Evolutionary conservation across 139 green algal genomes (phyloP), one percentile per base, ranked within the genome.

Genomic region (Yamagishiella unicocca): DNA sequence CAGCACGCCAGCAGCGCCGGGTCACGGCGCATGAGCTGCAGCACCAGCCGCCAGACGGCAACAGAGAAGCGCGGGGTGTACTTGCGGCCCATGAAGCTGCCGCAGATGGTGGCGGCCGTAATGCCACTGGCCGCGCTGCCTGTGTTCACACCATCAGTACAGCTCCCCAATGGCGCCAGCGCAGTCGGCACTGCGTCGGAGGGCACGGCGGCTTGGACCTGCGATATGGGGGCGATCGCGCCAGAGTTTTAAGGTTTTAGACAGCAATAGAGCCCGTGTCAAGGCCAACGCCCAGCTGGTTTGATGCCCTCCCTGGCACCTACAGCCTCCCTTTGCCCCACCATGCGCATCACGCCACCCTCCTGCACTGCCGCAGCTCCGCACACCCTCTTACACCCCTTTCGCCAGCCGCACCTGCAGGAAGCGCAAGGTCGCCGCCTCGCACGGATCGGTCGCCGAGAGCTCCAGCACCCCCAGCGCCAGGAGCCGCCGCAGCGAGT

Each of bases 391-490:
- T n/a, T n/a, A n/a, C n/a, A n/a, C n/a, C n/a, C n/a, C n/a, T n/a
- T n/a, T n/a, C n/a, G n/a, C n/a, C n/a, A n/a, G n/a, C 46, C 75
- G 8, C 55, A 84, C 77, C 79, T 85, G 79, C 79, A 85, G 62
- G 79, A 85, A 85, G 24, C 79, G 61, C 79, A 85, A 1, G 7
- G 27, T 17, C 3, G 79, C 79, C 40, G 79, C 79, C 29, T 2
- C 61, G 19, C 31, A 21, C n/a, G 42, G 27, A 40, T 85, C 61
- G 25, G 45, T 19, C 10, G 17, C 4, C 22, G 79, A 61, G 38
- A 85, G 40, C 3, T 85, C 79, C 25, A 85, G 45, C 29, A 37
- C 79, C 25, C 79, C 79, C 61, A 76, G 29, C 42, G 40, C 40
- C 61, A 85, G 79, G 61, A 85, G 61, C 61, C n/a, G 61, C 53